A percentile compares a stretch with the other conserved stretches of the same genome.
These are phyloP conservation scores for Candida saitoana DNA, from an alignment of 805 yeast species.

Conservation along the genomic window DNA sequence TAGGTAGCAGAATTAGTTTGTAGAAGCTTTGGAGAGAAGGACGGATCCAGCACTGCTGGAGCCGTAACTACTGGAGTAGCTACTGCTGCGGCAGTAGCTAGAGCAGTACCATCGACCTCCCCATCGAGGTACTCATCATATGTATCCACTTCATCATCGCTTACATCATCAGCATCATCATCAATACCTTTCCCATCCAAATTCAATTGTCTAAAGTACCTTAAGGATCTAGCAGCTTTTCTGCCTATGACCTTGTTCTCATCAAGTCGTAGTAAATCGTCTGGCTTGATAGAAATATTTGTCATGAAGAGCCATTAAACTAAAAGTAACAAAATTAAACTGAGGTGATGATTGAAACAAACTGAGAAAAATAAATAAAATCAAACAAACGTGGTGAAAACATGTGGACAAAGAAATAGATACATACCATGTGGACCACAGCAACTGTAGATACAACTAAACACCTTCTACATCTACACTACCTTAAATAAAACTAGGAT, in stretches of 20 bases:
- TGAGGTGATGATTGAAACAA: no score
- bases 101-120: background rate
- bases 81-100: background rate
- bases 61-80: background rate
- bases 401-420: background rate
- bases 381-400: conserved; percentile 5
- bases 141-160: background rate
- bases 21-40: background rate
- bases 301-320: conserved; percentile 3
- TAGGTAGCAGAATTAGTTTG: conserved; percentile 71
- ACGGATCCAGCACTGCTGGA: background rate
- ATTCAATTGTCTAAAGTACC: conserved; percentile 43
- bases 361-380: background rate
- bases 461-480: no score
- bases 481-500: no score
- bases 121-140: conserved; percentile 12
- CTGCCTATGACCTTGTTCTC: conserved; percentile 36
- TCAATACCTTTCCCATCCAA: conserved; percentile 1
- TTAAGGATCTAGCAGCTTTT: conserved; percentile 54
- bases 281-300: background rate
- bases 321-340: no score
- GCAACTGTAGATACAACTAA: no score
- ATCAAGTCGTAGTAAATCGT: conserved; percentile 2
- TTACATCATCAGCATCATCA: background rate
- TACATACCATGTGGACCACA: background rate